Evolutionary conservation across 2,329 filamentous ascomycete species (phyloP), one percentile per base, ranked within the genome.

Genomic region (Nigrospora oryzae): DNA sequence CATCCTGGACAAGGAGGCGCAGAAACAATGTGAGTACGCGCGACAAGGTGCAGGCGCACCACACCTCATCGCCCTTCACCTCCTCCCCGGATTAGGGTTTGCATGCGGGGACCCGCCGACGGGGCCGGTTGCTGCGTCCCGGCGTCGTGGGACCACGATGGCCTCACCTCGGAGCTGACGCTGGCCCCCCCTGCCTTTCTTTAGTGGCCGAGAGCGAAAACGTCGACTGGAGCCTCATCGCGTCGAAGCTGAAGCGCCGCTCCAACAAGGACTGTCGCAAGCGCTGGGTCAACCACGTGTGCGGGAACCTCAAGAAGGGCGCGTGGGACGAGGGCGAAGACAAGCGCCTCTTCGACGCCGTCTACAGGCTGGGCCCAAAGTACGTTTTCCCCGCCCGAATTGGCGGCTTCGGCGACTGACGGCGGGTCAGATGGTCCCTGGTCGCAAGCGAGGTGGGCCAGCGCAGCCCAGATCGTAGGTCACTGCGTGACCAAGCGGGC

Each of bases 211-310:
- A 30, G 30, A 32, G 19, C 39, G 39, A 40, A 10, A 43, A 50
- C 19, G 50, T 44, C 13, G 49, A 51, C 42, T 64, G 62, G 64
- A 66, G 62, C 44, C 55, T 53, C 38, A 60, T 69, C 36, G 64
- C 66, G 12, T 46, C 53, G 6, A 56, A 54, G 23, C 59, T 69
- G 2, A 64, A 64, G 3, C 62, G 62, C 8, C 54, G 66, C 44
- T 64, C 62, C 13, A 69, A 70, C 52, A 69, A 70, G 48, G 67
- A 70, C 51, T 69, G 66, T 44, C 59, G 67, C 15, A 70, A 70
- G 48, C 57, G 67, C 36, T 70, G 65, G 65, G 43, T 51, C 17
- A 58, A 60, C 38, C 68, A 69, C 56, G 63, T 49, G 52, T 57
- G 43, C 53, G 63, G 47, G 53, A 60, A 51, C 12, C 52, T 68